Base-by-base conservation (phyloP, 2,329 filamentous ascomycete genomes). In the Claviceps capensis region DNA sequence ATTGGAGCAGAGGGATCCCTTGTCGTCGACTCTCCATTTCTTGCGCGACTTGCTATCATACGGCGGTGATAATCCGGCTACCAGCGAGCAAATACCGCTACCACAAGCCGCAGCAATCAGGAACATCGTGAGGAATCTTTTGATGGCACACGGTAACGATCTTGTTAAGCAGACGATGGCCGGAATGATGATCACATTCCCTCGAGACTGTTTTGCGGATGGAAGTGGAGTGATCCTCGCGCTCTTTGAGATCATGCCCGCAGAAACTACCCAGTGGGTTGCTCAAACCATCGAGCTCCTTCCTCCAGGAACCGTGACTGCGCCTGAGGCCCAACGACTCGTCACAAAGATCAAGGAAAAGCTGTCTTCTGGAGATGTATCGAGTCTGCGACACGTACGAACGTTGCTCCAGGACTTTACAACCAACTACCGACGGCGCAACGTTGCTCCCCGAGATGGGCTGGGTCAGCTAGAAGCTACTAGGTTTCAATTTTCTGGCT, bases 121-220 rank as follows among this genome's bases (percentile, higher is more conserved):
- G 58, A 74, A 75, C 37, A 78, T 83, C 7, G 85, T 97, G 53
- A 86, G 85, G 66, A 76, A 79, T 54, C 76, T 96, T 50, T 71
- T 95, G 23, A 57, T 76, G 2, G 71, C 75, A 1, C 82, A 89
- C 57, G 89, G 93, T 40, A 83, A 88, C 61, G 72, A 81, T 52
- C 74, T 98, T 30, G 83, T 93, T 7, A 91, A 95, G 68, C 86
- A 90, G 57, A 83, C 95, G 53, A 77, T 98, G 72, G 93, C 90
- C 1, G 93, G 93, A 54, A 95, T 98, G 90, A 97, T 98, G 91
- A 96, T 96, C 66, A 94, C 86, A 0, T 98, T 98, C 70, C 94
- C 93, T 0, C 81, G 87, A 44, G 93, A 97, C 66, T 96, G 90
- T 69, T 95, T 97, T 63, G 84, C 90, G 0, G 93, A 98, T 64